Evolutionary conservation across 345 rosid genomes (phyloP).

Genomic region (Syzygium jambos): DNA sequence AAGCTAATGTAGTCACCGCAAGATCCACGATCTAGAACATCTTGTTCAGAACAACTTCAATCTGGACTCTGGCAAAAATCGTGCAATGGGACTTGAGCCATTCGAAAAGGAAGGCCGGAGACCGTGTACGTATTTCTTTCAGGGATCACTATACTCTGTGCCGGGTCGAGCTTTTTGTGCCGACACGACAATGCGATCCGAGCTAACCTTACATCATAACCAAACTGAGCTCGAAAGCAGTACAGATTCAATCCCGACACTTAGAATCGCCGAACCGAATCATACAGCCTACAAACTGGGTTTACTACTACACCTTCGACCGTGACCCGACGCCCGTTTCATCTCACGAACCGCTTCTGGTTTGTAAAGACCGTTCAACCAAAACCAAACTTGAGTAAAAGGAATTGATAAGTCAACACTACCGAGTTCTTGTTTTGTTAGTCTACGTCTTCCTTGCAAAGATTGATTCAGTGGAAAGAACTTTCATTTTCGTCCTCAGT

Average conservation of each 20-base stretch:
- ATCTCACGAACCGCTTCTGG: not conserved
- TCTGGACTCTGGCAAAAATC: not conserved
- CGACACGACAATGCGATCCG: not conserved
- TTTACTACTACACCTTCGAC: not conserved
- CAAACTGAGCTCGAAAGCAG: not conserved
- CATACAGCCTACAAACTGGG: not conserved
- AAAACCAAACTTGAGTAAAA: not conserved
- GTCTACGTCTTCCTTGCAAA: not conserved
- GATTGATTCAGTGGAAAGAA: not conserved
- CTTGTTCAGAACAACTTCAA: not conserved
- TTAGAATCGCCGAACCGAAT: not conserved
- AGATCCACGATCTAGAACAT: not conserved
- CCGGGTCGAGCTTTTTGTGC: not conserved
- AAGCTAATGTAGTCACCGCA: not conserved
- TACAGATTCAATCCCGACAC: not conserved
- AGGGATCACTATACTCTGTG: not conserved
- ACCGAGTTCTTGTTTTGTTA: not conserved
- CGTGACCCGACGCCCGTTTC: not conserved
- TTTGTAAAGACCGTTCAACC: not conserved
- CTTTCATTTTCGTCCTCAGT: not conserved
- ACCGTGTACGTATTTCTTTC: too few relatives aligned
- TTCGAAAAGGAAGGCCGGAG: not conserved
- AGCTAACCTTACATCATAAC: not conserved
- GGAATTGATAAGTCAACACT: not conserved
- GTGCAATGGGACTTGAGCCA: not conserved